Evolutionary conservation across 805 yeast species (phyloP).

Genomic region (Yarrowia deformans): DNA sequence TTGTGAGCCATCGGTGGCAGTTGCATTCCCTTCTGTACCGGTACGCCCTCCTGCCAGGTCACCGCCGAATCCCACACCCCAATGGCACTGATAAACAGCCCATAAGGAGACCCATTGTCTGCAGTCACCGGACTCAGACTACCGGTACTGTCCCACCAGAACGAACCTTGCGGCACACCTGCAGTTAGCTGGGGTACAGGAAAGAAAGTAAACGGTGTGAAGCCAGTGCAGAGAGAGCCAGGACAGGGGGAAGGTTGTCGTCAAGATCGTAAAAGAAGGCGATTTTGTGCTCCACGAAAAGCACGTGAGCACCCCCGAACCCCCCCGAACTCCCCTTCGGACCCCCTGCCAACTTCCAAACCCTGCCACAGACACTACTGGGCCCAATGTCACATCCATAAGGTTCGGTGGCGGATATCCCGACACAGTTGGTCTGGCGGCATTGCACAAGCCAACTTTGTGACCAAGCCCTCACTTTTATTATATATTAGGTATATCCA

Average conservation of each 20-base stretch:
- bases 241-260: too few species aligned
- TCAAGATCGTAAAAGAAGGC: too few species aligned
- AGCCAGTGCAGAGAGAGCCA: too few species aligned
- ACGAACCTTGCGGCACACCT: conserved; percentile 11
- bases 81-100: neutral
- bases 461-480: conserved; percentile 25
- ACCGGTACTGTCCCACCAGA: too few species aligned
- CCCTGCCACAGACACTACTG: too few species aligned
- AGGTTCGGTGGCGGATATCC: conserved; percentile 28
- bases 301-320: too few species aligned
- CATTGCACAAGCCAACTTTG: conserved; percentile 29
- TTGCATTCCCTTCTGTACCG: too few species aligned
- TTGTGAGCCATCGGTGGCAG: too few species aligned
- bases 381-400: conserved; percentile 20
- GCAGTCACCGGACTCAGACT: conserved; percentile 6
- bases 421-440: neutral
- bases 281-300: too few species aligned
- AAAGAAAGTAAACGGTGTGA: conserved; percentile 1
- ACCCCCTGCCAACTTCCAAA: too few species aligned
- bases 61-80: too few species aligned
- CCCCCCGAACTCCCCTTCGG: too few species aligned
- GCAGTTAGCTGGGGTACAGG: conserved; percentile 29
- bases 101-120: conserved; percentile 3
- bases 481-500: conserved; percentile 27
- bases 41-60: neutral